A percentile compares a stretch with the other conserved stretches of the same genome.
These are phyloP conservation scores for Massarina eburnea DNA, from an alignment of 2,329 filamentous ascomycete genomes.

Conservation along the genomic window DNA sequence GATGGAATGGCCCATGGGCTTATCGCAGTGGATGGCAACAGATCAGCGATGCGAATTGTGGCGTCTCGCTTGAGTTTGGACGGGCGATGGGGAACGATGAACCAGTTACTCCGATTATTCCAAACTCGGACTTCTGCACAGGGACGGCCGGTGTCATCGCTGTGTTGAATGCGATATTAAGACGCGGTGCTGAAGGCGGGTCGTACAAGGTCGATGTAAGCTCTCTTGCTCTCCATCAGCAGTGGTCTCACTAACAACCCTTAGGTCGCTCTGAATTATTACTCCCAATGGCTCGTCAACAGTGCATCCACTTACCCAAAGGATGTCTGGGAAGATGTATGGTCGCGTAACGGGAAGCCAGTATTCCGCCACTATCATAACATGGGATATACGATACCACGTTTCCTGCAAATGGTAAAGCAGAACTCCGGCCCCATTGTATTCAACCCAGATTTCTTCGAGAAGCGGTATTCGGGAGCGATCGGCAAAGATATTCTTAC, in stretches of 20 bases:
- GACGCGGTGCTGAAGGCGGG: slow-evolving; percentile 44
- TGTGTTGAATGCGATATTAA: slow-evolving; percentile 47
- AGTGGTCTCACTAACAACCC: not conserved
- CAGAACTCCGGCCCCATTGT: slow-evolving; percentile 44
- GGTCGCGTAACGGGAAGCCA: slow-evolving; percentile 48
- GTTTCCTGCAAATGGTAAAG: slow-evolving; percentile 45
- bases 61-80: slow-evolving; percentile 52
- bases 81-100: slow-evolving; percentile 51
- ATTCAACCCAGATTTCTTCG: slow-evolving; percentile 54
- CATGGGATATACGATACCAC: slow-evolving; percentile 48
- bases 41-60: slow-evolving; percentile 51
- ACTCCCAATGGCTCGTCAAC: slow-evolving; percentile 40
- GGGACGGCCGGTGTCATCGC: slow-evolving; percentile 46
- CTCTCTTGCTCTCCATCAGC: not conserved
- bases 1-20: slow-evolving; percentile 53
- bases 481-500: slow-evolving; percentile 43
- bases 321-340: slow-evolving; percentile 53
- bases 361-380: slow-evolving; percentile 56
- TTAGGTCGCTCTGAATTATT: slow-evolving; percentile 41
- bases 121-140: slow-evolving; percentile 51
- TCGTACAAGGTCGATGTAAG: slow-evolving; percentile 47
- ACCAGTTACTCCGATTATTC: slow-evolving; percentile 49
- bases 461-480: slow-evolving; percentile 42
- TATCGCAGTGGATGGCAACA: slow-evolving; percentile 57
- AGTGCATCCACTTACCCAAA: slow-evolving; percentile 39